These are phyloP conservation scores for Hydnum rufescens DNA, from an alignment of 768 basidiomycete species.

Conservation along the genomic window DNA sequence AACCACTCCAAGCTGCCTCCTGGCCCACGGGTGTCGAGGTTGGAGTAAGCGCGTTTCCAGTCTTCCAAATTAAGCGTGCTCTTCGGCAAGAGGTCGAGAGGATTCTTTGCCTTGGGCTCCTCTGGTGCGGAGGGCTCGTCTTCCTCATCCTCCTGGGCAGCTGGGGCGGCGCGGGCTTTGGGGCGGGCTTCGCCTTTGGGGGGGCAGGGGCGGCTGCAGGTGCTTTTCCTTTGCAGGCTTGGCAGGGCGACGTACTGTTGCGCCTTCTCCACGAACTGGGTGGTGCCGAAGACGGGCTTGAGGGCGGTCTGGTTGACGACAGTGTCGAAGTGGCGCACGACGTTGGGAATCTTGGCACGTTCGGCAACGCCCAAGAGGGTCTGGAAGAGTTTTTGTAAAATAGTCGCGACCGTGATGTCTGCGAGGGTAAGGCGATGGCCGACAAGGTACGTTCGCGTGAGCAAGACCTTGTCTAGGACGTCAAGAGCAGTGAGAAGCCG, in stretches of 20 bases:
- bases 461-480: constrained; percentile 55
- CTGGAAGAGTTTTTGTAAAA: constrained; percentile 33
- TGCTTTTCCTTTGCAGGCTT: no score
- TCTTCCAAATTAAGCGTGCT: constrained; percentile 79
- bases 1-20: constrained; percentile 85
- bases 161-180: constrained; percentile 6
- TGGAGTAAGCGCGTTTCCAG: constrained; percentile 96
- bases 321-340: constrained; percentile 74
- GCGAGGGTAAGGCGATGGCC: constrained; percentile 89
- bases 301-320: constrained; percentile 67
- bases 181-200: constrained; percentile 39
- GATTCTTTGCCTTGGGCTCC: constrained; percentile 88
- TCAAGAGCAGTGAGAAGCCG: constrained; percentile 36
- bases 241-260: constrained; percentile 35
- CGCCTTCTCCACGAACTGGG: constrained; percentile 46
- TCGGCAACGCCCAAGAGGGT: constrained; percentile 40
- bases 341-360: constrained; percentile 51
- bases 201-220: constrained; percentile 13
- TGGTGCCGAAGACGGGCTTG: constrained; percentile 42
- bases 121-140: constrained; percentile 52
- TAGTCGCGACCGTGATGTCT: constrained; percentile 50
- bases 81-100: constrained; percentile 79
- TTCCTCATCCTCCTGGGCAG: constrained; percentile 45
- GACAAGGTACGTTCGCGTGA: constrained; percentile 71
- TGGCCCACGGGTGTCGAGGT: constrained; percentile 82